Evolutionary conservation across 2,329 filamentous ascomycete genomes (phyloP).

Genomic region (Arthroderma sp.): DNA sequence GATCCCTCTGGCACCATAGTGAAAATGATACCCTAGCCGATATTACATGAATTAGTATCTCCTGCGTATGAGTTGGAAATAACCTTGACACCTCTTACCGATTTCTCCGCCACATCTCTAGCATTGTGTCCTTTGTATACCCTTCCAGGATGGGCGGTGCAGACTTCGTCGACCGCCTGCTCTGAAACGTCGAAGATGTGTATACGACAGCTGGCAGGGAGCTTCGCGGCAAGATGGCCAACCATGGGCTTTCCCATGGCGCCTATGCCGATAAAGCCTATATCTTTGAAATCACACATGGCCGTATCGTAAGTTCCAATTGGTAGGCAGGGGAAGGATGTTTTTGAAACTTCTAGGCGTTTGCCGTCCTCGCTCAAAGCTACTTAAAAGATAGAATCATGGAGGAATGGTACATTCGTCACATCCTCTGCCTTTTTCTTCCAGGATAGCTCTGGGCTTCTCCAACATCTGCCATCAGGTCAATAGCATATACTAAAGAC

Average conservation of each 20-base stretch:
- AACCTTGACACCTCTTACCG: conserved; percentile 23
- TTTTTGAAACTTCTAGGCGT: too few species aligned
- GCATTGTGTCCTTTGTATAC: conserved; percentile 30
- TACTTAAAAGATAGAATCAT: too few species aligned
- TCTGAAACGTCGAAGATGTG: conserved; percentile 38
- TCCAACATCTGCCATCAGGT: too few species aligned
- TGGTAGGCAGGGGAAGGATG: too few species aligned
- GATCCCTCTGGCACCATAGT: conserved; percentile 43
- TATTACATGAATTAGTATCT: background rate
- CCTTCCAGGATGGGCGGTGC: conserved; percentile 24
- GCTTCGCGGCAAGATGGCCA: conserved; percentile 36
- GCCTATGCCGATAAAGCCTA: conserved; percentile 41
- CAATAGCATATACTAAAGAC: too few species aligned
- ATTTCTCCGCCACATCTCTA: conserved; percentile 38
- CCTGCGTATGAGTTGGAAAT: background rate
- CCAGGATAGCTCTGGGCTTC: too few species aligned
- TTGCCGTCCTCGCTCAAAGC: too few species aligned
- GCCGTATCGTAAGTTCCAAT: too few species aligned
- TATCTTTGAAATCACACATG: background rate
- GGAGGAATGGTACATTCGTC: too few species aligned
- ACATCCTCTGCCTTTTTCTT: too few species aligned
- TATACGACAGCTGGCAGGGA: conserved; percentile 30
- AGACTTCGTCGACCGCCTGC: conserved; percentile 31
- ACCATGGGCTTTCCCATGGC: conserved; percentile 44
- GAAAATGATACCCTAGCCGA: conserved; percentile 34